Base-by-base conservation (phyloP, 2,329 filamentous ascomycete species). In the Aspergillus sp. region DNA sequence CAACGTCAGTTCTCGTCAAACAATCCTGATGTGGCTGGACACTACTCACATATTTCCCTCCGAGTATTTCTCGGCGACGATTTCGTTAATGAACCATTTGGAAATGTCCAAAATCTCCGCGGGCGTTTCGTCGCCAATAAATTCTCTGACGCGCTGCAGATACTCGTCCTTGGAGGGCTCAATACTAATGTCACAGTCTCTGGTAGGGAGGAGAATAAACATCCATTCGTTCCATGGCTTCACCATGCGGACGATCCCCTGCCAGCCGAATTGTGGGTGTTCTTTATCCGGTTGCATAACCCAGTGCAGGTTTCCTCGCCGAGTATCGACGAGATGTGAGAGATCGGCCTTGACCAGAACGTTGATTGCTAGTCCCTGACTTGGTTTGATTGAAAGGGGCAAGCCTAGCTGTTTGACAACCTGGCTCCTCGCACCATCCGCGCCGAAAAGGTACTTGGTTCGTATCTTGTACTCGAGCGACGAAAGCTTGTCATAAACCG, bases 181-280 rank as follows among this genome's bases (percentile, higher is more conserved):
- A 60, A 79, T 80, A 74, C 19, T 71, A 1, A 64, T 46, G 34
- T 68, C 65, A 17, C 61, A 64, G 31, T 65, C 63, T 2, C 59
- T 78, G 8, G 70, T 69, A 0, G 83, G 81, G 17, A 87, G 75
- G 17, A 87, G 71, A 59, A 85, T 84, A 49, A 85, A 84, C 76
- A 86, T 80, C 85, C 86, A 89, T 75, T 89, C 84, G 64, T 83
- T 70, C 86, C 86, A 89, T 0, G 86, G 82, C 74, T 84, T 86
- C 4, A 89, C 85, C 85, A 89, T 88, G 25, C 87, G 78, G 2
- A 82, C 77, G 64, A 86, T 73, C 3, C 71, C 74, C 34, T 76
- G 75, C 81, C 82, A 85, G 0, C 79, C 84, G 73, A 83, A 87
- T 0, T 76, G 76, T 0, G 83, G 82, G 57, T 82, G 75, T 57